A percentile compares a stretch with the other conserved stretches of the same genome.
phyloP scores from a whole-genome alignment of 2,329 filamentous ascomycete species.

The Diaporthe capsici region DNA sequence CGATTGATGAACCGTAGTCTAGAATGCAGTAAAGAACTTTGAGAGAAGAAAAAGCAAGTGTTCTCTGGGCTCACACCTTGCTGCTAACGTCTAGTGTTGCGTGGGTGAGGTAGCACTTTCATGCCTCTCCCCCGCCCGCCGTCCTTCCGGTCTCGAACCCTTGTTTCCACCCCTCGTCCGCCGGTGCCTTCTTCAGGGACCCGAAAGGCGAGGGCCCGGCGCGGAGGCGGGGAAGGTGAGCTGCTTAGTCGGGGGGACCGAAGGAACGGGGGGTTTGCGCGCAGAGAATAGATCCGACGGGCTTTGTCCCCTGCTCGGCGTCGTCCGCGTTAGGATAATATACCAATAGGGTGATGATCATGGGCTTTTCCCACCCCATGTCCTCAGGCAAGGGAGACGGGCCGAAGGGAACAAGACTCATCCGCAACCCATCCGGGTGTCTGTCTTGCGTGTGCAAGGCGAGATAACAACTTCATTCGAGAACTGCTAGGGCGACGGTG shows the following conservation, averaged over 20 bases:
- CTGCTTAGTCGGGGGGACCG: background rate
- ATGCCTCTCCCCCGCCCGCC: background rate
- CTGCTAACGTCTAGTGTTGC: conserved; percentile 29
- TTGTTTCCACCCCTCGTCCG: conserved; percentile 15
- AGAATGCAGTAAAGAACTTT: conserved; percentile 18
- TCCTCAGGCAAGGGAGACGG: conserved; percentile 13
- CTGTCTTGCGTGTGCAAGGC: background rate
- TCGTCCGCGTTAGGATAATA: background rate
- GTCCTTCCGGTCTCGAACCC: conserved; percentile 23
- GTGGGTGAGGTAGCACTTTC: conserved; percentile 13
- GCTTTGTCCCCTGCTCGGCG: background rate
- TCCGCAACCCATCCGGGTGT: background rate
- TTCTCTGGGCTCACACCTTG: conserved; percentile 2
- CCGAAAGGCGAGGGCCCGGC: conserved; percentile 14
- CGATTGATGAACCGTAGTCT: conserved; percentile 32
- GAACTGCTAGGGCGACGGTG: background rate
- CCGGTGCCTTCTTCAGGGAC: conserved; percentile 18
- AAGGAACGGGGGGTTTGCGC: background rate
- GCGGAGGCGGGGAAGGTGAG: conserved; percentile 8
- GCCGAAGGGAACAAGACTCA: conserved; percentile 4
- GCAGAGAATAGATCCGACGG: conserved; percentile 17
- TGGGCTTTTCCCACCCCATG: background rate
- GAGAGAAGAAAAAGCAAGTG: conserved; percentile 17
- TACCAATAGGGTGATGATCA: background rate
- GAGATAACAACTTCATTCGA: background rate